Evolutionary conservation across 2,329 filamentous ascomycete species (phyloP).

Genomic region (Fonsecaea pugnacius): DNA sequence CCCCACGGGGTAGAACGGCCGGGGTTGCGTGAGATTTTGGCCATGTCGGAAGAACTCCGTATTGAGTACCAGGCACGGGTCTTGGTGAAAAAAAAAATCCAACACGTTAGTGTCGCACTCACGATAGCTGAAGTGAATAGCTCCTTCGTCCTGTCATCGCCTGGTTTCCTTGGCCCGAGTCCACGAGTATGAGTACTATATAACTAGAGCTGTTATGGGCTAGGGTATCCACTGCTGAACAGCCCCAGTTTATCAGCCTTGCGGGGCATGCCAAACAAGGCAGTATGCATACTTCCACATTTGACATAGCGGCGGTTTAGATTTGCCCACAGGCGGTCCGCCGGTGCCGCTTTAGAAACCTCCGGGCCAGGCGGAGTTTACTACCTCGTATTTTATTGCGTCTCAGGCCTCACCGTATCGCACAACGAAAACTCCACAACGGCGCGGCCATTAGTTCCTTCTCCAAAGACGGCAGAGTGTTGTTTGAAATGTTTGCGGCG

Average conservation of each 20-base stretch:
- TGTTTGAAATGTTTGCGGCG: neutral
- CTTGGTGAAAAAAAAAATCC: neutral
- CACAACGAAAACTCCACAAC: neutral
- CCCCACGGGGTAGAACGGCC: constrained; percentile 1
- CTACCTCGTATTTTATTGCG: neutral
- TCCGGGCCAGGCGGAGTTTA: neutral
- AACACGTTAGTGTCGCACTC: neutral
- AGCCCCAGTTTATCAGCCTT: neutral
- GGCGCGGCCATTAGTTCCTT: neutral
- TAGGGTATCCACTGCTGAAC: neutral
- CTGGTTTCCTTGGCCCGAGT: neutral
- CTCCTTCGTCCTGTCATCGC: neutral
- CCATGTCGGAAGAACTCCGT: neutral
- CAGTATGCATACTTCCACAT: neutral
- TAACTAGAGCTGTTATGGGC: neutral
- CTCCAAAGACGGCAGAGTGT: neutral
- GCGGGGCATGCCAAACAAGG: neutral
- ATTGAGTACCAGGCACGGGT: neutral
- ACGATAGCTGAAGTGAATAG: neutral
- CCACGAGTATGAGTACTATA: too few species aligned
- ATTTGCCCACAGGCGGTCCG: neutral
- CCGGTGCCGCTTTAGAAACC: neutral
- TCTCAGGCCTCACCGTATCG: neutral
- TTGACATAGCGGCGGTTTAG: neutral
- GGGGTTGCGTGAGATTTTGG: neutral